Evolutionary conservation across 1,139 yeast species (phyloP), one percentile per base, ranked within the genome.

Genomic region (Debaryomyces singareniensis): DNA sequence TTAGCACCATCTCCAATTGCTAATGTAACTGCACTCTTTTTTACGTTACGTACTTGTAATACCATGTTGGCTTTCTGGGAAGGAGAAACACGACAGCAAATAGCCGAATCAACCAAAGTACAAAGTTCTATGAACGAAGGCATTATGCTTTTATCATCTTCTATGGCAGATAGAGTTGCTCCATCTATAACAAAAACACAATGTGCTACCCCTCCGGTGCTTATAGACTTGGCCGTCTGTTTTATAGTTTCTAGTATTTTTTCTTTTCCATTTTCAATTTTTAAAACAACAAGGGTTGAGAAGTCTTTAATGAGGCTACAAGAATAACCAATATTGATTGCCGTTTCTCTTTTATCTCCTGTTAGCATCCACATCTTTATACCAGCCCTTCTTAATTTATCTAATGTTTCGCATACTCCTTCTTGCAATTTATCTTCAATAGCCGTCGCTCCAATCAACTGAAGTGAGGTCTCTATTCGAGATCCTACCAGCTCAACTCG

Each of bases 1-100:
- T 91, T 91, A 1, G 99, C 98, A 44, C 99, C 99, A 59, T 91
- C 99, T n/a, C 98, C 99, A 49, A 93, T 85, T 0, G 98, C 98
- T 37, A 93, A 66, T 0, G 96, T 86, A 5, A 91, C 96, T 16
- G 84, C 67, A 5, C 63, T 60, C 31, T 68, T 76, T 41, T 80
- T 72, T 38, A 81, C 60, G 16, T 68, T 62, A 31, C 97, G 70
- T 11, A 93, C 86, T 15, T 80, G 71, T 22, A 75, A 59, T 2
- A 91, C 97, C 85, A 93, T 80, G 24, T 74, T 67, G 0, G 97
- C 96, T 57, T 91, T 91, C 53, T 91, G 99, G 0, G 96, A 79
- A 0, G 99, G 99, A 12, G 95, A 82, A 0, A 97, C 97, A 38
- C 99, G 75, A 53, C 98, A 93, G 49, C 95, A 86, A 31, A 93